These are phyloP conservation scores for Lepidium campestre DNA, from an alignment of 441 rosid species.

Conservation along the genomic window DNA sequence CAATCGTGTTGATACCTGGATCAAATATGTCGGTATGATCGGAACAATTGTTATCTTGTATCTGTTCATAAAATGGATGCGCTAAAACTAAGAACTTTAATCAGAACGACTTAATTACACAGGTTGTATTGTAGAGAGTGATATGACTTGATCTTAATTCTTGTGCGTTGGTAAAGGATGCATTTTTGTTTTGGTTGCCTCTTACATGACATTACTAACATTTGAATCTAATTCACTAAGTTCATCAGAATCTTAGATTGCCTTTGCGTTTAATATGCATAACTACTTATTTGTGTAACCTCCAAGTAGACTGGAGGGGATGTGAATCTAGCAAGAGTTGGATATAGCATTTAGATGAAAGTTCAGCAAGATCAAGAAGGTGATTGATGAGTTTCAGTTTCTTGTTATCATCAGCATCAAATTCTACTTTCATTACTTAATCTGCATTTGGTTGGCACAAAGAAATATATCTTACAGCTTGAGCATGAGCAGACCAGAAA, in stretches of 20 bases:
- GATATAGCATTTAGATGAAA: neutral
- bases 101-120: neutral
- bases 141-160: neutral
- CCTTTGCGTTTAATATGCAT: neutral
- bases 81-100: constrained; percentile 25
- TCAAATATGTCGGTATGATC: constrained; percentile 82
- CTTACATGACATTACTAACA: neutral
- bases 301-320: no score
- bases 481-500: no score
- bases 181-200: neutral
- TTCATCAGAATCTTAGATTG: neutral
- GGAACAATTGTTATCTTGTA: constrained; percentile 52
- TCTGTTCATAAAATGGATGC: constrained; percentile 62
- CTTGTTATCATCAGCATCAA: neutral
- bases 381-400: neutral
- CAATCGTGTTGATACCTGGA: constrained; percentile 80
- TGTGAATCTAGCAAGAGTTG: neutral
- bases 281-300: no score
- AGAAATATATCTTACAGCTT: no score
- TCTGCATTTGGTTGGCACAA: neutral
- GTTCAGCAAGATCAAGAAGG: neutral
- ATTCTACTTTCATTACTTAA: neutral
- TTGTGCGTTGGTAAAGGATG: neutral
- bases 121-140: constrained; percentile 5
- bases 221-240: neutral